Evolutionary conservation across 768 basidiomycete species (phyloP).

Genomic region (Boletus subcaerulescens): DNA sequence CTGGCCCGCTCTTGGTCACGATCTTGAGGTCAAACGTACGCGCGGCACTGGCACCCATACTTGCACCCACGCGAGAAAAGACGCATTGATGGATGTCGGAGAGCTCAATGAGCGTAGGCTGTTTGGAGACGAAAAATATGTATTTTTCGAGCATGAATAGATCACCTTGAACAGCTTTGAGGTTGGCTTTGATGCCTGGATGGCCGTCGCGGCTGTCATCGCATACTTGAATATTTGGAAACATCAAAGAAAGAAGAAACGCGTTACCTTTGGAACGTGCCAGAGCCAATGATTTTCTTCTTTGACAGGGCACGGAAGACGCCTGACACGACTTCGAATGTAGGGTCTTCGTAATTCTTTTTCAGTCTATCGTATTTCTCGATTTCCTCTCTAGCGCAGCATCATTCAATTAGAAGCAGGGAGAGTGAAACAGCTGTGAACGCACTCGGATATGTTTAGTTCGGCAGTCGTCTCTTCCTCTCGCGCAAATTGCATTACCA

Average conservation of each 20-base stretch:
- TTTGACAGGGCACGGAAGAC: constrained; percentile 89
- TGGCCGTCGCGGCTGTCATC: constrained; percentile 74
- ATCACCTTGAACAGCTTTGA: constrained; percentile 96
- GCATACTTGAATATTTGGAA: not conserved
- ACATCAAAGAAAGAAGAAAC: no score
- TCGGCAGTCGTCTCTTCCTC: constrained; percentile 98
- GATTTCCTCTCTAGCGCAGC: constrained; percentile 60
- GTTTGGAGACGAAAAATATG: constrained; percentile 96
- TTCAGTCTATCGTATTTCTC: constrained; percentile 80
- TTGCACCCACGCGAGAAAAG: constrained; percentile 91
- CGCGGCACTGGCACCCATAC: constrained; percentile 76
- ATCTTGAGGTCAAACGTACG: constrained; percentile 94
- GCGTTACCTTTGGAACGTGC: constrained; percentile 78
- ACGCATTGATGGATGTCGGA: constrained; percentile 86
- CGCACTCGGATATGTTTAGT: constrained; percentile 88
- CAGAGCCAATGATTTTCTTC: constrained; percentile 89
- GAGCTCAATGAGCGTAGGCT: constrained; percentile 87
- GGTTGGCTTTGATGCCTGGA: constrained; percentile 94
- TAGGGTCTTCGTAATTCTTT: constrained; percentile 92
- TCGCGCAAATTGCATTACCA: constrained; percentile 97
- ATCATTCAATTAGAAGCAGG: not conserved
- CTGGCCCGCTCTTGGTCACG: constrained; percentile 77
- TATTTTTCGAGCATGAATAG: constrained; percentile 98
- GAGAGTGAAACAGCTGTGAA: constrained; percentile 4
- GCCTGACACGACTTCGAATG: constrained; percentile 91